Conservation (phyloP, 2,329 filamentous ascomycete genomes). For the Phialophora expanda region DNA sequence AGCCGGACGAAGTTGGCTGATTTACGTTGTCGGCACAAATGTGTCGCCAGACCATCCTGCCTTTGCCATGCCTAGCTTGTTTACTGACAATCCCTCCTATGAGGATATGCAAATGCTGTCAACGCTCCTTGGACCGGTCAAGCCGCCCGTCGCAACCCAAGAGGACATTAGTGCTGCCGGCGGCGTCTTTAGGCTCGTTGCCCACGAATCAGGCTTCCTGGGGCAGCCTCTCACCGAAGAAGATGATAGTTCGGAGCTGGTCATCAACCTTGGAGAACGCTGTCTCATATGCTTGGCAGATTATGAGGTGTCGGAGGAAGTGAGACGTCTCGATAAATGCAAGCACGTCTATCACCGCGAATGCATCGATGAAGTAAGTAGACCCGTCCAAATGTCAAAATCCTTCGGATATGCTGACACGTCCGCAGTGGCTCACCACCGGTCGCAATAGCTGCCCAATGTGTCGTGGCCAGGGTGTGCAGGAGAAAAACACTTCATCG, state of each 20-base stretch:
- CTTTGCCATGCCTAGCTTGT: slow-evolving; percentile 70
- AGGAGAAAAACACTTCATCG: slow-evolving; percentile 46
- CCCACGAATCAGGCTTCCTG: slow-evolving; percentile 50
- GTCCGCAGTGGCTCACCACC: slow-evolving; percentile 67
- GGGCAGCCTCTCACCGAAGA: slow-evolving; percentile 54
- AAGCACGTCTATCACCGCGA: slow-evolving; percentile 70
- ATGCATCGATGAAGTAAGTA: slow-evolving; percentile 70
- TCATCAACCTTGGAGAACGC: slow-evolving; percentile 55
- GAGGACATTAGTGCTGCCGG: slow-evolving; percentile 68
- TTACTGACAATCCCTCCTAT: slow-evolving; percentile 72
- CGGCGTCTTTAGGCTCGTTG: slow-evolving; percentile 62
- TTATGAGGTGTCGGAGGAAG: slow-evolving; percentile 66
- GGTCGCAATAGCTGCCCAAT: slow-evolving; percentile 68
- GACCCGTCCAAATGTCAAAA: neutral
- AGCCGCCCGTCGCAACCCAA: slow-evolving; percentile 69
- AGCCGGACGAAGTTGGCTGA: slow-evolving; percentile 70
- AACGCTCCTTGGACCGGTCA: slow-evolving; percentile 69
- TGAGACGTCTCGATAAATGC: slow-evolving; percentile 66
- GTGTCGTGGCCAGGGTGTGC: slow-evolving; percentile 64
- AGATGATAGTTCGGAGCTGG: slow-evolving; percentile 43
- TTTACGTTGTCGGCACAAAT: slow-evolving; percentile 73
- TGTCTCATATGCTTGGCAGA: slow-evolving; percentile 71
- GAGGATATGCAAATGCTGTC: slow-evolving; percentile 74
- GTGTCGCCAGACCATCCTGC: slow-evolving; percentile 73
- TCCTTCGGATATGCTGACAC: slow-evolving; percentile 42